These are phyloP conservation scores for Davidsoniella australis DNA, from an alignment of 2,329 filamentous ascomycete species.

Conservation along the genomic window DNA sequence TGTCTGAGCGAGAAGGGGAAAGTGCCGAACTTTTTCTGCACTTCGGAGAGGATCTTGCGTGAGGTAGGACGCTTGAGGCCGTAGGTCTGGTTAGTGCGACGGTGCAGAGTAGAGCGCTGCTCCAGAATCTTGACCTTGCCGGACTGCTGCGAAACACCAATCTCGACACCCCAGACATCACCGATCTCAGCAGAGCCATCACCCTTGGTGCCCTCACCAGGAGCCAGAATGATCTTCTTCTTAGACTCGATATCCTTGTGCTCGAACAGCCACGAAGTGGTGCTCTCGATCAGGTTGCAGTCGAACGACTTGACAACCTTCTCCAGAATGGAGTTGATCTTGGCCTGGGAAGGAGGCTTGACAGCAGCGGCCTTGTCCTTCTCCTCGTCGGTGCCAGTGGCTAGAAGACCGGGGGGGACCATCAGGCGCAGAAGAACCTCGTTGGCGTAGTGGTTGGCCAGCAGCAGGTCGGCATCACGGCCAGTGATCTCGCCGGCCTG, in stretches of 20 bases:
- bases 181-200: conserved; percentile 77
- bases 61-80: conserved; percentile 87
- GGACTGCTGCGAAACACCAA: conserved; percentile 75
- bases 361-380: conserved; percentile 75
- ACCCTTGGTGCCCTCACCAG: conserved; percentile 73
- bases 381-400: conserved; percentile 76
- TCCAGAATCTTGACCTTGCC: conserved; percentile 91
- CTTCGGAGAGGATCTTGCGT: conserved; percentile 79
- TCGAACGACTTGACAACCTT: conserved; percentile 85
- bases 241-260: conserved; percentile 92
- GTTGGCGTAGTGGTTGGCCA: conserved; percentile 89
- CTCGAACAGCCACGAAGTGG: conserved; percentile 91
- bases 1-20: conserved; percentile 98
- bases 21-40: conserved; percentile 90
- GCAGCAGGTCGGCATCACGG: conserved; percentile 67
- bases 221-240: conserved; percentile 94
- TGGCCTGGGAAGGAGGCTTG: conserved; percentile 69
- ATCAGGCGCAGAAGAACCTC: conserved; percentile 84
- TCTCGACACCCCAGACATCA: conserved; percentile 96
- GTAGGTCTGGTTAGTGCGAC: conserved; percentile 82
- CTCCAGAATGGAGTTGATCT: conserved; percentile 76
- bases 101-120: conserved; percentile 79
- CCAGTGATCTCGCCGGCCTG: conserved; percentile 50
- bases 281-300: conserved; percentile 90
- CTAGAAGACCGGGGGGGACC: conserved; percentile 74